These are phyloP conservation scores for Penicillium thymicola DNA, from an alignment of 2,329 filamentous ascomycete species.

Conservation along the genomic window DNA sequence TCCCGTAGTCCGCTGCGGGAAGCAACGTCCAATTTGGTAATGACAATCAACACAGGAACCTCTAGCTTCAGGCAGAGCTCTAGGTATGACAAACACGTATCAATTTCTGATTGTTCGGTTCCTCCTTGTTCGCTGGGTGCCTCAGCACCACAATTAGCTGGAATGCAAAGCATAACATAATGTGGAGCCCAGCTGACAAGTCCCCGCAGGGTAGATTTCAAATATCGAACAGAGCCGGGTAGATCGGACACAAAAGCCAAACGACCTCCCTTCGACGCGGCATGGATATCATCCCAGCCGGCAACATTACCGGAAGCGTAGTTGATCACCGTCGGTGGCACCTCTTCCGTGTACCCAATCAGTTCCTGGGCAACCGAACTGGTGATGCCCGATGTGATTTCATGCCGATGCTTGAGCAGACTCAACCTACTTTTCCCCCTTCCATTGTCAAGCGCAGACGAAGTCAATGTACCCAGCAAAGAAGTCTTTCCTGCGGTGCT, in stretches of 20 bases:
- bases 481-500: constrained; percentile 93
- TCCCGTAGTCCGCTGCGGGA: constrained; percentile 67
- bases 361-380: constrained; percentile 94
- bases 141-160: constrained; percentile 67
- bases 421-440: constrained; percentile 85
- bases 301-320: constrained; percentile 83
- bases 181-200: constrained; percentile 95
- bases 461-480: constrained; percentile 81
- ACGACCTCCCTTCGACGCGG: constrained; percentile 66
- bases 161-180: constrained; percentile 85
- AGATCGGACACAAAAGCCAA: constrained; percentile 89
- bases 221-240: constrained; percentile 83
- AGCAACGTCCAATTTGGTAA: constrained; percentile 89
- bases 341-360: constrained; percentile 66
- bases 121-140: constrained; percentile 15
- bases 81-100: constrained; percentile 75
- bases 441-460: constrained; percentile 85
- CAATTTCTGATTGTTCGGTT: constrained; percentile 52
- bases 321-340: constrained; percentile 55
- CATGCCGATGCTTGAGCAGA: constrained; percentile 87
- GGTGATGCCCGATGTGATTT: constrained; percentile 86
- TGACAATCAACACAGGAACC: constrained; percentile 72
- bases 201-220: constrained; percentile 81
- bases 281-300: constrained; percentile 93
- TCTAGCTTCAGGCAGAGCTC: constrained; percentile 78